phyloP scores from a whole-genome alignment of 108 stramenopile species.

The Conticribra weissflogii region DNA sequence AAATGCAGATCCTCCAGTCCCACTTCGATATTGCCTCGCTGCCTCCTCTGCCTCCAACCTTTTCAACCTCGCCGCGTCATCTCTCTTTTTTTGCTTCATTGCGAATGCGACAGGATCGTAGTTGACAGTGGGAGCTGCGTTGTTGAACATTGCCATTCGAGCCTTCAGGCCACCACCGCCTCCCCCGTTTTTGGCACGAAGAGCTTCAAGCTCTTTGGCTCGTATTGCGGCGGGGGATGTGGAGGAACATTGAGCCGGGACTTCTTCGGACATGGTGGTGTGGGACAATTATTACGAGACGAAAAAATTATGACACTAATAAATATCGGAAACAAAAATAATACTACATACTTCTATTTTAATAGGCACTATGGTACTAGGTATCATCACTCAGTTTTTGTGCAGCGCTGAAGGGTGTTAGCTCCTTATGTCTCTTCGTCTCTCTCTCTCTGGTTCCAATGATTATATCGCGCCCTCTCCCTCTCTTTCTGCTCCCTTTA shows the following conservation, averaged over 20 bases:
- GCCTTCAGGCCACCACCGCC: slow-evolving; percentile 17
- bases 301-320: too few relatives aligned
- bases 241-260: neutral
- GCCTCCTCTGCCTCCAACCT: slow-evolving; percentile 8
- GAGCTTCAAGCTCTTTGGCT: slow-evolving; percentile 12
- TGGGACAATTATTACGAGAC: neutral
- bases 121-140: neutral
- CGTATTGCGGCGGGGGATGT: slow-evolving; percentile 8
- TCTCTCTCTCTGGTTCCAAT: too few relatives aligned
- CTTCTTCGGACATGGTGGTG: neutral
- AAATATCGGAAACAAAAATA: too few relatives aligned
- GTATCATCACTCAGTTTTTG: too few relatives aligned
- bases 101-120: slow-evolving; percentile 19
- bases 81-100: slow-evolving; percentile 13
- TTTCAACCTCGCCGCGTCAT: slow-evolving; percentile 1
- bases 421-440: too few relatives aligned
- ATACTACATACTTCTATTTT: too few relatives aligned
- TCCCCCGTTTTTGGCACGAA: slow-evolving; percentile 2
- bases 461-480: too few relatives aligned
- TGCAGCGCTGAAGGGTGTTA: too few relatives aligned
- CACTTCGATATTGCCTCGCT: slow-evolving; percentile 16
- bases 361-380: too few relatives aligned
- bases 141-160: slow-evolving; percentile 2
- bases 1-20: slow-evolving; percentile 7
- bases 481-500: too few relatives aligned